These are phyloP conservation scores for Candida pseudoglaebosa DNA, from an alignment of 805 yeast genomes.

Conservation along the genomic window DNA sequence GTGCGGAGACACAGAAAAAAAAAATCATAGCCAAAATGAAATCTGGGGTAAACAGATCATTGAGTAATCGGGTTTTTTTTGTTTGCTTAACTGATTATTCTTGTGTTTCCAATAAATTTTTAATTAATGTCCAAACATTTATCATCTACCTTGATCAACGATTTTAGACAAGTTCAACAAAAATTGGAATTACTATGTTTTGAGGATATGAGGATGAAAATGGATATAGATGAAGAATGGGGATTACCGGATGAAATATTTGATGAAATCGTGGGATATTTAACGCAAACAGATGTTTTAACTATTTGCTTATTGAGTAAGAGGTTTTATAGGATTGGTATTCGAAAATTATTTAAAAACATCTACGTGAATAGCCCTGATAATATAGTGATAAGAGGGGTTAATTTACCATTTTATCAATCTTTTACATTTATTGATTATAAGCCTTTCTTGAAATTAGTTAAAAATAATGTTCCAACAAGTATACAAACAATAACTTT, in stretches of 20 bases:
- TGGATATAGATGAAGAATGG: neutral
- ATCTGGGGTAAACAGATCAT: constrained; percentile 5
- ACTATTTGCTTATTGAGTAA: constrained; percentile 1
- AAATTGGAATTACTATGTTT: constrained; percentile 1
- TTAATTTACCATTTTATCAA: neutral
- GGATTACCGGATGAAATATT: constrained; percentile 10
- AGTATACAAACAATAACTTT: neutral
- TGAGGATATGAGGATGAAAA: neutral
- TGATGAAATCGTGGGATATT: constrained; percentile 5
- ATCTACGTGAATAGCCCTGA: constrained; percentile 8
- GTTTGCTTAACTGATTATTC: neutral
- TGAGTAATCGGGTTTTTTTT: neutral
- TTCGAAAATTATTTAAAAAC: constrained; percentile 5
- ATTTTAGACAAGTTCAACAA: neutral
- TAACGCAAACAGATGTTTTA: constrained; percentile 10
- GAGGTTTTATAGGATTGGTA: constrained; percentile 5
- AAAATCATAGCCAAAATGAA: neutral
- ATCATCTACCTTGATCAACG: neutral
- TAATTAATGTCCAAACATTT: neutral
- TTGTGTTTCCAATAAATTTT: too few relatives aligned
- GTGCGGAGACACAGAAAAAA: too few relatives aligned
- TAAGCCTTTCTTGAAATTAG: constrained; percentile 3
- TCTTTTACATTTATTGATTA: constrained; percentile 2
- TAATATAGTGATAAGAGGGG: neutral
- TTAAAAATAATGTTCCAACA: neutral